Evolutionary conservation across 768 basidiomycete genomes (phyloP), one percentile per base, ranked within the genome.

Genomic region (Pisolithus marmoratus): DNA sequence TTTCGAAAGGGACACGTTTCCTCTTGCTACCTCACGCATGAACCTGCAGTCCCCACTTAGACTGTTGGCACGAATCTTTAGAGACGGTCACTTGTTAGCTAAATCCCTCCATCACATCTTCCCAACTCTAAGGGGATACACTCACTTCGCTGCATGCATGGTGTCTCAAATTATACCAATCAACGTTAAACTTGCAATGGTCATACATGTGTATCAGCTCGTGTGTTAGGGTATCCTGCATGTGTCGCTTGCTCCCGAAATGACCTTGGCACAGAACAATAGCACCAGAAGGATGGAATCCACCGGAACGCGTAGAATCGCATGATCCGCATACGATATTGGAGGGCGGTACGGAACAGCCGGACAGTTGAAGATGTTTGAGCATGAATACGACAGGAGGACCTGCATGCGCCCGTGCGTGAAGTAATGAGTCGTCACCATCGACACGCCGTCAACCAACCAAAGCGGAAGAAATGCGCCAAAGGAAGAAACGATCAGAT

Each of bases 121-220:
- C 8, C 20, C 7, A 14, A 26, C 24, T 15, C 29, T 15, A 23
- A 12, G 12, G 26, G 8, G 1, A 5, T n/a, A 14, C 27, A 72
- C 83, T 61, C 57, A 95, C 95, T 82, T 98, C 95, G 62, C 89
- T 93, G 67, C 96, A 99, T 3, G 95, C 96, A 65, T 96, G 93
- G 72, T 96, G 94, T 52, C 92, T 73, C 51, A 98, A 64, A 69
- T 98, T 88, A 44, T 68, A 70, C 94, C 91, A 96, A 66, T 96
- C 84, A 1, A 96, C 88, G 55, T 92, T 90, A 73, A 98, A 98
- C 68, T 84, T 83, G 70, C 90, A 89, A 56, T 95, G 90, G 67
- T 99, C 96, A 65, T 90, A 98, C 79, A 93, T 84, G 64, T 98
- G 96, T 23, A 98, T 71, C 43, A 98, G 80, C 65, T 99, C 96